These are phyloP conservation scores for Ligustrum vulgare DNA, from an alignment of 257 asterid species.

Conservation along the genomic window DNA sequence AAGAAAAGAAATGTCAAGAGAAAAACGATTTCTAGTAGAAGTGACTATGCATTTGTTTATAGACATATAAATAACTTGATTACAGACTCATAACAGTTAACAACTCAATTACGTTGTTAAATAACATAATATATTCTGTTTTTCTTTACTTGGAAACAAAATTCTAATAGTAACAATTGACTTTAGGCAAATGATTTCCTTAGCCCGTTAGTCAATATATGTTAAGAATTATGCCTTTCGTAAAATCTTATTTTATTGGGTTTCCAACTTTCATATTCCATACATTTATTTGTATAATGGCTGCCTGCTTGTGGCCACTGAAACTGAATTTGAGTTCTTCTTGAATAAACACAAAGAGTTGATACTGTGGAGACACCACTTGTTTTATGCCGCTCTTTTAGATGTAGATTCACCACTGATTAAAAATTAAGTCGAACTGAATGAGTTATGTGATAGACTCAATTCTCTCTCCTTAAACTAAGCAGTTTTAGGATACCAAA, in stretches of 20 bases:
- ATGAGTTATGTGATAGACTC: not conserved
- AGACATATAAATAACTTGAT: not conserved
- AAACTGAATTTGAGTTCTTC: not conserved
- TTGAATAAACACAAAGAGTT: not conserved
- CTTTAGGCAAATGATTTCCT: not conserved
- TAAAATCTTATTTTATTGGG: not conserved
- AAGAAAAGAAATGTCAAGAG: constrained; percentile 1
- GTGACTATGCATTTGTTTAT: not conserved
- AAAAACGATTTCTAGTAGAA: constrained; percentile 12
- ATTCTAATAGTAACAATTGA: not conserved
- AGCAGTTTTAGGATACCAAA: no score
- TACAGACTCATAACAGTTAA: not conserved
- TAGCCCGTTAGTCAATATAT: not conserved
- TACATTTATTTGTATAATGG: not conserved
- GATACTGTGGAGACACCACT: not conserved
- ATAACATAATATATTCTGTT: not conserved
- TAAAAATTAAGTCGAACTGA: not conserved
- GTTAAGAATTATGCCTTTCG: not conserved
- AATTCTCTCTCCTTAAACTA: not conserved
- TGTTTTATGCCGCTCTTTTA: not conserved
- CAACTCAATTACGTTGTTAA: constrained; percentile 5
- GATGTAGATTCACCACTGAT: not conserved
- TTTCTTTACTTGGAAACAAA: not conserved
- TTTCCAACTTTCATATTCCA: not conserved
- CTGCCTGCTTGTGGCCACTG: not conserved